Conservation (phyloP, 2,329 filamentous ascomycete genomes). For the Aspergillus ochraceus region DNA sequence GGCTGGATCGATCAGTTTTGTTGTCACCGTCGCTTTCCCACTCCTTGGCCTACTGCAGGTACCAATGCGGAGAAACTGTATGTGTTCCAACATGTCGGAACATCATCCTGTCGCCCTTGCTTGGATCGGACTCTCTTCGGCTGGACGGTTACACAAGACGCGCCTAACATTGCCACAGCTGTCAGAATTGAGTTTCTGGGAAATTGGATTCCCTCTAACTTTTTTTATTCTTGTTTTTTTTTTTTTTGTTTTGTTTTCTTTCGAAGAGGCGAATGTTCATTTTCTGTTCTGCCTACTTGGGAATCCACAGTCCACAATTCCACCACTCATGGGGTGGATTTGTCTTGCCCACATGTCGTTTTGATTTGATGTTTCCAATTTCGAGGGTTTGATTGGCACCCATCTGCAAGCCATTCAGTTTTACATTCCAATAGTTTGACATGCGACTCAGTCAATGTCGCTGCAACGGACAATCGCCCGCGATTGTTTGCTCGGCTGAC, state of each 20-base stretch:
- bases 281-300: background rate
- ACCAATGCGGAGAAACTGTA: conserved; percentile 29
- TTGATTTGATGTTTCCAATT: background rate
- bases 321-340: background rate
- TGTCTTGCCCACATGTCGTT: background rate
- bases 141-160: background rate
- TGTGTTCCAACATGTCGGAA: conserved; percentile 1
- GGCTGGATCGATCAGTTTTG: conserved; percentile 22
- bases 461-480: background rate
- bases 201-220: background rate
- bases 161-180: background rate
- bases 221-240: too few species aligned
- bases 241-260: too few species aligned
- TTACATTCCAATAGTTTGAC: background rate
- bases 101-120: conserved; percentile 15
- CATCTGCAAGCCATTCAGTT: background rate
- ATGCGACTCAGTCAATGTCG: background rate
- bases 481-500: background rate
- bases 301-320: background rate
- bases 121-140: conserved; percentile 6
- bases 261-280: background rate
- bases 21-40: background rate
- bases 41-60: conserved; percentile 39
- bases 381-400: background rate
- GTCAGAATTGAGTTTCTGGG: background rate